Evolutionary conservation across 371 early-diverging fungal species (phyloP).

Genomic region (Conidiobolus incongruus): DNA sequence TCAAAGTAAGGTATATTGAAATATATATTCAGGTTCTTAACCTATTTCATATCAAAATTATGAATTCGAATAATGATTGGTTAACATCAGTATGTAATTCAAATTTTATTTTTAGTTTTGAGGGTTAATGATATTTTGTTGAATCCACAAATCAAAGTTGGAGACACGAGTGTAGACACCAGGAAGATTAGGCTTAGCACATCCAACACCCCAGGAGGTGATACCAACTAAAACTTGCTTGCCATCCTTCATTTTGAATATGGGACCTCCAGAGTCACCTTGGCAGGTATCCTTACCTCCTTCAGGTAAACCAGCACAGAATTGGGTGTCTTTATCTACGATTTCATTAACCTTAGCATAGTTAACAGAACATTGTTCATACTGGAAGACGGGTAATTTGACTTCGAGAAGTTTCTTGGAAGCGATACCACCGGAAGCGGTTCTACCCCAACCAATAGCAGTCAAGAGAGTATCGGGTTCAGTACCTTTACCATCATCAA

Average conservation of each 20-base stretch:
- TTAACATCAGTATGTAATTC: too few species aligned
- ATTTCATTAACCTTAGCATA: background rate
- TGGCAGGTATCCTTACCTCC: conserved; percentile 2
- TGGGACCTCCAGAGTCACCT: conserved; percentile 4
- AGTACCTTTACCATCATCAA: background rate
- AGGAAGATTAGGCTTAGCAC: conserved; percentile 1
- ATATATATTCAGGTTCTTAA: too few species aligned
- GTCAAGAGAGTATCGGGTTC: background rate
- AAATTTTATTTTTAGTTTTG: too few species aligned
- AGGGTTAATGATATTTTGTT: too few species aligned
- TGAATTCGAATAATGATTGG: too few species aligned
- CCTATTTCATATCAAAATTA: too few species aligned
- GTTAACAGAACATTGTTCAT: too few species aligned
- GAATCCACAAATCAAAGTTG: too few species aligned
- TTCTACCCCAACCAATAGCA: conserved; percentile 1
- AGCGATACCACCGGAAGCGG: background rate
- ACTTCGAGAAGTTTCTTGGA: background rate
- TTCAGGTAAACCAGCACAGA: conserved; percentile 4
- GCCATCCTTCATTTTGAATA: background rate
- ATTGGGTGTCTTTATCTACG: background rate
- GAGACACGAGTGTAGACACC: background rate
- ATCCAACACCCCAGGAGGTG: conserved; percentile 2
- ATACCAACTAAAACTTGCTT: background rate
- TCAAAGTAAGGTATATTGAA: too few species aligned
- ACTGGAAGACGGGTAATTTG: background rate